Evolutionary conservation across 1,284 basidiomycete species (phyloP), one percentile per base, ranked within the genome.

Genomic region (Pisolithus thermaeus): DNA sequence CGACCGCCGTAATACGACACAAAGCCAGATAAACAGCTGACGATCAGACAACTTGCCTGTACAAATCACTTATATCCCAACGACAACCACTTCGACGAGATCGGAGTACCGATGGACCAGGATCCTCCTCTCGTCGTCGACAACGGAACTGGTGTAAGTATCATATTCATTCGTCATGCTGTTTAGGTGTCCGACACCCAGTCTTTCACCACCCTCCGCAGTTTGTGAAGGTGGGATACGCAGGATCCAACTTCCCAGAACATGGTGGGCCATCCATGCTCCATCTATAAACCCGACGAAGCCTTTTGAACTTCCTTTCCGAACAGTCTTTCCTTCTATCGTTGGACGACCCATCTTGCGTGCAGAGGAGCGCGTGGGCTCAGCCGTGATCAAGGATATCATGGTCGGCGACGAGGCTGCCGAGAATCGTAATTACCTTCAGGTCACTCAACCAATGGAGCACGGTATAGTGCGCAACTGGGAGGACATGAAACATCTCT

Each of bases 141-240:
- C 69, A 97, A 97, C 61, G 96, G 96, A 69, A 98, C 96, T 47
- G 96, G 95, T 56, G 94, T 96, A 73, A 70, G 90, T 72, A 18
- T 45, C n/a, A 46, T 25, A 22, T 38, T 32, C 25, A 44, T 46
- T 41, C 28, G 7, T 52, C 7, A 36, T 55, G 32, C 32, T 14
- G 32, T 35, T 55, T 30, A 28, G 45, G 8, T 46, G 41, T 50
- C 54, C 35, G 27, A 38, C 18, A 14, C 40, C 6, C 56, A 37
- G 52, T 32, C 41, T 25, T 37, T 7, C 14, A 27, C 41, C 23
- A 43, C 41, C 30, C 32, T 44, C 40, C 51, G 55, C 71, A 96
- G 92, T 97, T 96, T 68, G 96, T 99, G 65, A 99, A 98, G 80
- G 94, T 96, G 45, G 96, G 96, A 53, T 99, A 92, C 68, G 95